Conservation (phyloP, 2,329 filamentous ascomycete species). For the Verticillium isaacii region DNA sequence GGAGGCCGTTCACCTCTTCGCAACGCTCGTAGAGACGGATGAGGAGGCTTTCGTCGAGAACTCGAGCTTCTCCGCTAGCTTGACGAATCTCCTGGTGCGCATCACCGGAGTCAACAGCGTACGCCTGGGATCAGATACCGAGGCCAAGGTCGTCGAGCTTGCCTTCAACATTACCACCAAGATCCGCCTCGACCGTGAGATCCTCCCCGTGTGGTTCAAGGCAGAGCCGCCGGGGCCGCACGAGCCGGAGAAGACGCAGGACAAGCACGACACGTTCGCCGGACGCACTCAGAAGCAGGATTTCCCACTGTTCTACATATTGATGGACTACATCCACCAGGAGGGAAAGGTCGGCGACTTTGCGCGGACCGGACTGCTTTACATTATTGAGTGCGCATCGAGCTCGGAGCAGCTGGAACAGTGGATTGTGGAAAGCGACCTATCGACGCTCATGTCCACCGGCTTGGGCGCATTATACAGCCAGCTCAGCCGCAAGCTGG, state of each 20-base stretch:
- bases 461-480: constrained; percentile 75
- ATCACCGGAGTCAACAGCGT: constrained; percentile 72
- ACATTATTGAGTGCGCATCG: constrained; percentile 91
- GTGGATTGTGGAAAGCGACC: constrained; percentile 95
- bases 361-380: constrained; percentile 86
- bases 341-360: constrained; percentile 95
- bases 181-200: constrained; percentile 82
- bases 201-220: constrained; percentile 89
- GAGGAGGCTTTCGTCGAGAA: constrained; percentile 93
- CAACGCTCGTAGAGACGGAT: constrained; percentile 90
- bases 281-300: constrained; percentile 85
- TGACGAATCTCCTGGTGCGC: constrained; percentile 80
- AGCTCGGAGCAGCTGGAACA: constrained; percentile 78
- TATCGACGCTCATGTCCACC: constrained; percentile 95
- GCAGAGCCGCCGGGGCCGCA: constrained; percentile 31
- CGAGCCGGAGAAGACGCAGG: constrained; percentile 27
- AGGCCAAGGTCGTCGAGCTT: constrained; percentile 85
- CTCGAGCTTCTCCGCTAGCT: constrained; percentile 74
- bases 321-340: constrained; percentile 95
- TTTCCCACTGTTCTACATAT: constrained; percentile 90
- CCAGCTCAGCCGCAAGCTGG: constrained; percentile 69
- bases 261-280: constrained; percentile 74
- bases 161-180: constrained; percentile 96
- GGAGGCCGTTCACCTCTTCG: constrained; percentile 81
- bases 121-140: constrained; percentile 72